Base-by-base conservation (phyloP, 1,139 yeast genomes). In the Yamadazyma aaseri region DNA sequence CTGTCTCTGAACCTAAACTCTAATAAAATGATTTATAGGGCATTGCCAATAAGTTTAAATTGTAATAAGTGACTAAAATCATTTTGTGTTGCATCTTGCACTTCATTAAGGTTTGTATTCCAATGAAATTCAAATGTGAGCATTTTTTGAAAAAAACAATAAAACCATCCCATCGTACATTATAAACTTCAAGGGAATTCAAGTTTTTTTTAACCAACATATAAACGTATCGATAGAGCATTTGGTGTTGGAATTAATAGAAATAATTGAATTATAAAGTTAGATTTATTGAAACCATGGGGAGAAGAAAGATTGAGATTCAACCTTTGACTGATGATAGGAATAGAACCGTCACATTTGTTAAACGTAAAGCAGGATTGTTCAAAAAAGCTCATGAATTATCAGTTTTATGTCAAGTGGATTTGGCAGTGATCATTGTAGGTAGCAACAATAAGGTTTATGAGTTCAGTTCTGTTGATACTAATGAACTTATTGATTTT, bases 381-480 rank as follows among this genome's bases (percentile, higher is more conserved):
- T 90, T 92, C 66, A 92, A 92, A 56, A 92, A 92, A 59, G 98
- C 98, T 1, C 95, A 90, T 55, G 98, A 92, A 60, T 71, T 92
- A 40, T 82, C 97, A 1, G 90, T 90, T 14, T 69, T 92, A 35
- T 90, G 98, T 57, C 94, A 87, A 45, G 96, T 89, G 6, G 97
- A 92, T 54, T 72, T 92, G 33, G 94, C 97, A 2, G 94, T 92
- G 21, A 79, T 92, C 16, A 87, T 92, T 20, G 71, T 89, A 30
- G 96, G 96, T n/a, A 78, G 78, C 52, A 87, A 86, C 60, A 83
- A 86, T 47, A 79, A 78, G 51, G 71, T 86, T 29, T 86, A 83
- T 56, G 96, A 90, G 60, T 90, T 81, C 52, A 76, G 90, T 5
- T 80, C 95, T 5, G 81, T 81, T 16, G 80, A 82, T 43, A 71